Evolutionary conservation across 805 yeast species (phyloP), one percentile per base, ranked within the genome.

Genomic region (Scheffersomyces amazonensis): DNA sequence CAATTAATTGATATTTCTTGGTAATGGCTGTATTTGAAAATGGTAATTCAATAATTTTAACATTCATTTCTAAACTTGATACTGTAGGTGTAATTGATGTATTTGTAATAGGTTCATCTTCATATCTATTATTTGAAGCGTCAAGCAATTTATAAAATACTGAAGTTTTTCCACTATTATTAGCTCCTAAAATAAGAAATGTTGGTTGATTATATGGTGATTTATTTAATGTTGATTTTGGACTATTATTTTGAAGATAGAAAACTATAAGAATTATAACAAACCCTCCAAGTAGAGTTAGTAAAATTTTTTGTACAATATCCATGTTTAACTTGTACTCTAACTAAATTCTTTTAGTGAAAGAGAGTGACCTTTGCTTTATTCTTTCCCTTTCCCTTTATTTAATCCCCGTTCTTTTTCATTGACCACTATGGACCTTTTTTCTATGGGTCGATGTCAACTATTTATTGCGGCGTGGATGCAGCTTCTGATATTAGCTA

Each of bases 121-220:
- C 28, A 32, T 18, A 39, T 33, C 4, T 37, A n/a, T 39, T 43
- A n/a, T 39, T 48, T 12, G 45, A 37, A 16, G 39, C 48, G 3
- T 34, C 41, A 12, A 42, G 35, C 21, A 69, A 48, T 27, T 52
- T 53, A 50, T 58, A 55, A 62, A 58, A 83, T 22, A 84, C 63
- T 2, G 76, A 48, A 5, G 93, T 83, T 55, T 86, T 86, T 4
- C 93, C 93, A 25, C 79, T 62, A 25, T 71, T 70, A 12, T 79
- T 71, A 22, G 83, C 79, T 0, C 95, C 95, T 22, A 77, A 68
- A 18, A 86, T 71, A 35, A 84, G 61, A 46, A 79, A 75, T 1
- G 85, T 75, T 7, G 87, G 85, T 36, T 61, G 64, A 38, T 53
- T 60, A 46, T 42, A 46, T 18, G 38, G 35, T n/a, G 55, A 42